Percentiles rank a stretch among this genome's conserved stretches.
Evolutionary conservation across 345 rosid genomes (phyloP).

Genomic region (Streptanthus diversifolius): DNA sequence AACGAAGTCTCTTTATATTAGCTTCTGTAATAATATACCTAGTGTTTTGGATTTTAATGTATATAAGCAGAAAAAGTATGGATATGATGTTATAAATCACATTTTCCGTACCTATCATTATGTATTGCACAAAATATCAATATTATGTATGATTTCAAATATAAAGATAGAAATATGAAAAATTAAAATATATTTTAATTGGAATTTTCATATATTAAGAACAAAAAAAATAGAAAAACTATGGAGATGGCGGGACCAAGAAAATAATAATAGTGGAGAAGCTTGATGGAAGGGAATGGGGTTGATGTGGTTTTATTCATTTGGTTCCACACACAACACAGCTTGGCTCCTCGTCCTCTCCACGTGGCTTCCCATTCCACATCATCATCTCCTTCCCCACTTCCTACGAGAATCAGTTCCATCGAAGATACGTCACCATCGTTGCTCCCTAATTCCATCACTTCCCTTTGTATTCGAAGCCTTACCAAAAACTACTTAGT

Average conservation of each 20-base stretch:
- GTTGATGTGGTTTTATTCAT: slow-evolving; percentile 24
- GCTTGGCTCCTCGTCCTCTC: slow-evolving; percentile 38
- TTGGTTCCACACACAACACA: slow-evolving; percentile 27
- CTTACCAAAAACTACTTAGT: not conserved
- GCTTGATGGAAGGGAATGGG: slow-evolving; percentile 29
- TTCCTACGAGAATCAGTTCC: slow-evolving; percentile 16
- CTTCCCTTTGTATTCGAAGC: not conserved
- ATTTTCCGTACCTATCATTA: slow-evolving; percentile 24
- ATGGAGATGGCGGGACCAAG: slow-evolving; percentile 32
- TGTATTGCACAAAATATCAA: not conserved
- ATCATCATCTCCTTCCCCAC: slow-evolving; percentile 26
- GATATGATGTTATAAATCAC: slow-evolving; percentile 1
- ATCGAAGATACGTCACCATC: slow-evolving; percentile 29
- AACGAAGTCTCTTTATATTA: not conserved
- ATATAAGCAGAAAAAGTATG: slow-evolving; percentile 2
- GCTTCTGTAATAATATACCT: not conserved
- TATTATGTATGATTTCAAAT: not conserved
- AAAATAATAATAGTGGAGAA: slow-evolving; percentile 28
- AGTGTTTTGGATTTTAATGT: not conserved
- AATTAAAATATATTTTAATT: not conserved
- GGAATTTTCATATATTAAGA: not conserved
- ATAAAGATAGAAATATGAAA: not conserved
- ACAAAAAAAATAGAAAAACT: not conserved
- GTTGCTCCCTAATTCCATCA: slow-evolving; percentile 42
- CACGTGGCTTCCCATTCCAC: slow-evolving; percentile 36